Conservation (phyloP, 1,284 basidiomycete species). For the Anthracocystis walkeri region DNA sequence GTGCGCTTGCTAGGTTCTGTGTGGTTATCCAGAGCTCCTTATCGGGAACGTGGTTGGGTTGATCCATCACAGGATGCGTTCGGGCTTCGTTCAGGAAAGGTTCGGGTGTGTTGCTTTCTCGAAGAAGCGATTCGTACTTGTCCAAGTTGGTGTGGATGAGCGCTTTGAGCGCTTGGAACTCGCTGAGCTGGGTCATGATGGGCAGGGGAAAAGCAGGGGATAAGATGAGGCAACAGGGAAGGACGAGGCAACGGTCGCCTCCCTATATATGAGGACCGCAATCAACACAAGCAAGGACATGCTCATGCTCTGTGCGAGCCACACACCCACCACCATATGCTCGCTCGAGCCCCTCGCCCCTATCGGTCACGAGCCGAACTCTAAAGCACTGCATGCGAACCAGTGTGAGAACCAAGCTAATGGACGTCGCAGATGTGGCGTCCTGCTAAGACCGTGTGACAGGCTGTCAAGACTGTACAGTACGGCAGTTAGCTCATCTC, state of each 20-base stretch:
- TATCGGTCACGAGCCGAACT: too few relatives aligned
- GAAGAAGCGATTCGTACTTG: constrained; percentile 22
- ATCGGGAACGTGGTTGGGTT: constrained; percentile 7
- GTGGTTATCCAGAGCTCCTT: constrained; percentile 23
- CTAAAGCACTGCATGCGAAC: background rate
- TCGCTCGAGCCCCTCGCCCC: too few relatives aligned
- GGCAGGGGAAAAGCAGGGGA: too few relatives aligned
- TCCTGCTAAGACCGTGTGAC: background rate
- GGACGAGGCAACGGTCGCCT: background rate
- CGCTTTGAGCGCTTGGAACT: constrained; percentile 38
- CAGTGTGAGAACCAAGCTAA: background rate
- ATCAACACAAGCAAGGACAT: too few relatives aligned
- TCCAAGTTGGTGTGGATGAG: constrained; percentile 25
- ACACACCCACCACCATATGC: background rate
- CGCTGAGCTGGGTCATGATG: constrained; percentile 20
- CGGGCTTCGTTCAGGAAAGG: constrained; percentile 28
- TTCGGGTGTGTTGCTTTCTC: constrained; percentile 13
- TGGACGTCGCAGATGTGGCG: background rate
- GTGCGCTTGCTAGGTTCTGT: constrained; percentile 13
- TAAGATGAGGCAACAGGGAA: too few relatives aligned
- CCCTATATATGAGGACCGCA: background rate
- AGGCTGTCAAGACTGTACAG: constrained; percentile 6
- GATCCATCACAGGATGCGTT: constrained; percentile 23
- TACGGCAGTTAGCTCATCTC: constrained; percentile 1
- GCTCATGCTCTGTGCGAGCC: background rate